Evolutionary conservation across 192 early-diverging fungal genomes (phyloP), one percentile per base, ranked within the genome.

Genomic region (Ambispora gerdemannii): DNA sequence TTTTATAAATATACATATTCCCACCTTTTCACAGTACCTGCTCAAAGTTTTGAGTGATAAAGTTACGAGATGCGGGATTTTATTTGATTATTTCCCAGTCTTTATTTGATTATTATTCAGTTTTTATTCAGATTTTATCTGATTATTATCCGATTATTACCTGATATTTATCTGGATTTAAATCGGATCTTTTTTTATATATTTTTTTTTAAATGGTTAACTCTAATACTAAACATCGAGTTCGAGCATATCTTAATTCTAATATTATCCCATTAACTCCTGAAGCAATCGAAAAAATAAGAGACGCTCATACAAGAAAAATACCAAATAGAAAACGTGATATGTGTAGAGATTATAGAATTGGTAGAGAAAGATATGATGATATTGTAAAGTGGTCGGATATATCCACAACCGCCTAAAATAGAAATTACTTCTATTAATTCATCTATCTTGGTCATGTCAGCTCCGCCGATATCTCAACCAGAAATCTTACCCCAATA

Each of bases 391-490:
- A 63, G 43, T 63, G 32, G 35, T 11, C n/a, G n/a, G n/a, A n/a
- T n/a, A n/a, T n/a, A n/a, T n/a, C n/a, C n/a, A n/a, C n/a, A n/a
- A n/a, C n/a, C n/a, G n/a, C n/a, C n/a, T n/a, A n/a, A n/a, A n/a
- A n/a, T n/a, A n/a, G n/a, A n/a, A n/a, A n/a, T n/a, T n/a, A n/a
- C n/a, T n/a, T n/a, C n/a, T n/a, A n/a, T n/a, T n/a, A n/a, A 63
- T 63, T 36, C 35, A 36, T 4, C 61, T 63, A 63, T 63, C 35
- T 63, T 22, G 43, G 61, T 43, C 43, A 43, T 22, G 43, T 43
- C 43, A 63, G 17, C 3, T 43, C 61, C 61, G 19, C 35, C 43
- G 43, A 15, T 63, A 63, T 63, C 61, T 63, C 35, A 43, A 63
- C n/a, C n/a, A n/a, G n/a, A n/a, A n/a, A n/a, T n/a, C n/a, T n/a